Base-by-base conservation (phyloP, 768 basidiomycete genomes). In the Trametopsis cervina region DNA sequence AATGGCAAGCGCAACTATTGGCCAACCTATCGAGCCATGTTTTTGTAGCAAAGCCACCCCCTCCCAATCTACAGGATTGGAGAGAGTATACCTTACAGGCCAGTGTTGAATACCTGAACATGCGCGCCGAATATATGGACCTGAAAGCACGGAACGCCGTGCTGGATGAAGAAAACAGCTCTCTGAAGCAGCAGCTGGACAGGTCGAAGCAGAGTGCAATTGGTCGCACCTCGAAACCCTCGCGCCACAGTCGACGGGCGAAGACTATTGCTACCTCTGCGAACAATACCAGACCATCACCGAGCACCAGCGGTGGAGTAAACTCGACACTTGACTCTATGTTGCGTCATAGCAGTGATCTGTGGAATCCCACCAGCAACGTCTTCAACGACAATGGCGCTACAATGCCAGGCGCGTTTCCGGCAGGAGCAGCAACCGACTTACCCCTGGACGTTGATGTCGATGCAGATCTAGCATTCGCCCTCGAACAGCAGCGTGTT, bases 1-100 rank as follows among this genome's bases (percentile, higher is more conserved):
- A 76, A 54, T 86, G 83, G 81, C 75, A 86, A 52, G 75, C 79
- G 0, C 78, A 82, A 47, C 71, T 84, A 3, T 69, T 86, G 12
- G 63, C 68, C 2, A 72, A 81, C 44, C 81, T 72, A 54, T 82
- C 80, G 0, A 80, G 76, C 0, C 77, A 84, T 47, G 60, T 81
- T 40, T 73, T 81, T 53, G 60, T 74, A 10, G 66, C 74, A 0
- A 65, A 58, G 20, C 50, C 57, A 22, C 46, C 43, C 38, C 46
- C 51, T n/a, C 29, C 22, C 42, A 21, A 60, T 60, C 15, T 22
- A 27, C 56, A 20, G 50, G 54, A 4, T 49, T 55, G 64, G 50
- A 63, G 64, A n/a, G 57, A 66, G 23, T 57, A 69, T 3, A 51
- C 78, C 11, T 52, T 79, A 26, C 72, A 78, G 24, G 71, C 77